Base-by-base conservation (phyloP, 176 grass and related monocot species). In the Ensete glaucum region DNA sequence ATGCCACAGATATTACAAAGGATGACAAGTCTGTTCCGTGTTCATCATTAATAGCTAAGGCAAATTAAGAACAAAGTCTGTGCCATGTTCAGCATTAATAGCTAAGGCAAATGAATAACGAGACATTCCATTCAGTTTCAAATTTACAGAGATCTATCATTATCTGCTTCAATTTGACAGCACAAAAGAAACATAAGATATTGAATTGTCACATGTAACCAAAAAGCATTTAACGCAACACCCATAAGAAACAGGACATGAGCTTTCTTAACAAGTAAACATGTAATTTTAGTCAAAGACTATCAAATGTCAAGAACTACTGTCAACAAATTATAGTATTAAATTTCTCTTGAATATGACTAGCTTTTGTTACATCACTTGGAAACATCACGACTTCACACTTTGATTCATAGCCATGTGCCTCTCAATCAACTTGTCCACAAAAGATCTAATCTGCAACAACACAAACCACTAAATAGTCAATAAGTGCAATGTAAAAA, bases 371-470 rank as follows among this genome's bases (percentile, higher is more conserved):
- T 34, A 50, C 43, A 70, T 51, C 48, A 34, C 48, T 11, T 51
- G 17, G 48, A 19, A 57, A 77, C 51, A 34, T 90, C 78, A 97
- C 73, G 85, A 92, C 71, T 86, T 87, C 55, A 76, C 67, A 80
- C 69, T 76, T 83, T 73, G 79, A 88, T 67, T 66, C 49, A 86
- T 67, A 82, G 91, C 82, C 80, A 89, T 85, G 83, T 99, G 90
- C 79, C 80, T 94, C 79, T 99, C 91, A 72, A 99, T 85, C 84
- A 99, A 76, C 83, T 85, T 89, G 74, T 91, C 86, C 78, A 99
- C 95, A 74, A 94, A 99, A 64, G 69, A 25, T 82, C 92, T 80
- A 82, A 99, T 99, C 95, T 99, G 84, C 88, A 89, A 82, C 69
- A 81, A 77, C 1, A 21, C 22, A 56, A 27, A 51, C 22, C 68